Percentiles rank a stretch among this genome's conserved stretches.
phyloP scores from a whole-genome alignment of 495 filamentous ascomycete species.

The Penicillium turbatum region DNA sequence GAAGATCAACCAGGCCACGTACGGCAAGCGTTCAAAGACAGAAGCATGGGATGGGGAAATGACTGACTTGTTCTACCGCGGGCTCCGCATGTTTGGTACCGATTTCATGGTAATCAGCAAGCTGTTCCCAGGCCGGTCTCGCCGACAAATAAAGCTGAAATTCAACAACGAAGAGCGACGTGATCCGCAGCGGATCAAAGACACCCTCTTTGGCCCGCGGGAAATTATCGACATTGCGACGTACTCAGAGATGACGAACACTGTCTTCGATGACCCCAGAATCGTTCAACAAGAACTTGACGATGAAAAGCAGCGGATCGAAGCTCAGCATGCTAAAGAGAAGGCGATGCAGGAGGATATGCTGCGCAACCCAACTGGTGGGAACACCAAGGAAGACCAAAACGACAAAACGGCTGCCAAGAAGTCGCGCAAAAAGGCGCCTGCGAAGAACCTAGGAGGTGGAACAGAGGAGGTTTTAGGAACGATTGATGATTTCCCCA shows the following conservation, averaged over 20 bases:
- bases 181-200: conserved; percentile 64
- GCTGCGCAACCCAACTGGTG: conserved; percentile 41
- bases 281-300: conserved; percentile 60
- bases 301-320: conserved; percentile 62
- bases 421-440: conserved; percentile 38
- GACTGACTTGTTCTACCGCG: conserved; percentile 81
- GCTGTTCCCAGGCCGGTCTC: conserved; percentile 70
- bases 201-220: conserved; percentile 58
- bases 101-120: conserved; percentile 86
- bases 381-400: conserved; percentile 29
- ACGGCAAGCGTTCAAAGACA: conserved; percentile 63
- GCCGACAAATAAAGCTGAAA: conserved; percentile 83
- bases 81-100: conserved; percentile 82
- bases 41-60: conserved; percentile 72
- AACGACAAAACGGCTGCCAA: conserved; percentile 38
- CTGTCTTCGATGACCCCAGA: conserved; percentile 50
- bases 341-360: conserved; percentile 50
- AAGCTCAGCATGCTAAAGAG: conserved; percentile 62
- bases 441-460: conserved; percentile 28
- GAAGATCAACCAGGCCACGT: conserved; percentile 68
- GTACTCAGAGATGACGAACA: conserved; percentile 60
- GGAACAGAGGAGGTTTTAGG: conserved; percentile 43
- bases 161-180: conserved; percentile 87
- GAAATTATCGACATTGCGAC: conserved; percentile 60
- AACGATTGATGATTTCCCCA: conserved; percentile 37